A percentile compares a stretch with the other conserved stretches of the same genome.
Evolutionary conservation across 2,329 filamentous ascomycete genomes (phyloP).

Genomic region (Stemphylium beticola): DNA sequence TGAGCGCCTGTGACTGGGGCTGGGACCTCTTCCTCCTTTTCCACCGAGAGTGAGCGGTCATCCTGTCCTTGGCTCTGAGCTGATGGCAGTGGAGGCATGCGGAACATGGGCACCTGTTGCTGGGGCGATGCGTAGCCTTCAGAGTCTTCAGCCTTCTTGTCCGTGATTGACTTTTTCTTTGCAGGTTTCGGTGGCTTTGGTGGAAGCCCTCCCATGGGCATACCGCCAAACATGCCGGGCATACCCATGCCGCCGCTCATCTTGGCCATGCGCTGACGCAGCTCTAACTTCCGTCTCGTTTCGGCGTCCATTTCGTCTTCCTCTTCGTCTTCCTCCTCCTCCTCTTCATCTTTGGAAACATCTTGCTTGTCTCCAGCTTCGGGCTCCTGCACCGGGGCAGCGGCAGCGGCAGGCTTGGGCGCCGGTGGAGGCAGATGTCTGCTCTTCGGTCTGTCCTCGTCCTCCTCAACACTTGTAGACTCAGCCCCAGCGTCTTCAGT

Average conservation of each 20-base stretch:
- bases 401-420: conserved; percentile 34
- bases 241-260: conserved; percentile 98
- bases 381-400: conserved; percentile 51
- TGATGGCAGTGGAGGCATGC: conserved; percentile 74
- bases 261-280: conserved; percentile 95
- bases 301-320: conserved; percentile 90
- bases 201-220: conserved; percentile 63
- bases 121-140: conserved; percentile 39
- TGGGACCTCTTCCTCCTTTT: conserved; percentile 58
- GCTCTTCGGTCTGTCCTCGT: conserved; percentile 62
- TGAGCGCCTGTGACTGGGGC: conserved; percentile 52
- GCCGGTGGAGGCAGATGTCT: conserved; percentile 25
- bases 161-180: conserved; percentile 56
- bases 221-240: conserved; percentile 84
- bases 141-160: conserved; percentile 46
- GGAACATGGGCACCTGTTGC: conserved; percentile 62
- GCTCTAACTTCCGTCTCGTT: conserved; percentile 80
- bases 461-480: conserved; percentile 76
- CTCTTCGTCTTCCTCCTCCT: conserved; percentile 75
- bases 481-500: conserved; percentile 66
- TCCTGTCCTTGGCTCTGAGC: conserved; percentile 57
- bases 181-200: conserved; percentile 39
- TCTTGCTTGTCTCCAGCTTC: conserved; percentile 59
- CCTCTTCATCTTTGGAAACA: conserved; percentile 54
- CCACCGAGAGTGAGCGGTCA: conserved; percentile 51